Evolutionary conservation across 163 green algal species (phyloP).

Genomic region (Trebouxiophyceae sp.): DNA sequence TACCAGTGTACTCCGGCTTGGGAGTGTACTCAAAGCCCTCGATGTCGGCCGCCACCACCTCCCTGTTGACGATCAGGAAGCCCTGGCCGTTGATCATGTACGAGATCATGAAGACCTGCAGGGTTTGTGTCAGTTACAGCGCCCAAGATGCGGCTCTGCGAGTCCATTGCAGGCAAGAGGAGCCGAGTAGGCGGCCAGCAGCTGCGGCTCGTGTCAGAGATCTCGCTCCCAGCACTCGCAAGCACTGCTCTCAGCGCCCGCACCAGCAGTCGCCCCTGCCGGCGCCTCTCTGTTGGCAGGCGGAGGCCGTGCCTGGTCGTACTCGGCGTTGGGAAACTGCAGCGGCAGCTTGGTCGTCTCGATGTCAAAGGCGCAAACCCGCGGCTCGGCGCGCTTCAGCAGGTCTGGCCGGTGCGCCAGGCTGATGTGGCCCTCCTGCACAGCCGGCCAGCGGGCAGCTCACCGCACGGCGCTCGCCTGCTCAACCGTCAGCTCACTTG

Average conservation of each 20-base stretch:
- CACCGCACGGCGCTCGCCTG: no score
- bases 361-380: slow-evolving; percentile 97
- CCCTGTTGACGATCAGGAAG: slow-evolving; percentile 95
- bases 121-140: neutral
- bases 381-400: slow-evolving; percentile 74
- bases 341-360: slow-evolving; percentile 99
- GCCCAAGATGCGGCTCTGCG: no score
- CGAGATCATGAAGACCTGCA: slow-evolving; percentile 99
- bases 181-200: no score
- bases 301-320: slow-evolving; percentile 92
- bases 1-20: slow-evolving; percentile 81
- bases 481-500: no score
- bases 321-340: slow-evolving; percentile 96
- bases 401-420: slow-evolving; percentile 67
- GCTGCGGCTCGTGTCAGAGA: no score
- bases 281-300: no score
- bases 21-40: slow-evolving; percentile 96
- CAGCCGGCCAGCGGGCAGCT: no score
- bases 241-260: no score
- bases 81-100: slow-evolving; percentile 97
- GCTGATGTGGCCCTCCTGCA: slow-evolving; percentile 30
- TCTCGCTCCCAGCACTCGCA: no score
- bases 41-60: slow-evolving; percentile 88
- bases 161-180: neutral
- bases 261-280: no score